Conservation (phyloP, 345 rosid species). For the Dimocarpus longan region DNA sequence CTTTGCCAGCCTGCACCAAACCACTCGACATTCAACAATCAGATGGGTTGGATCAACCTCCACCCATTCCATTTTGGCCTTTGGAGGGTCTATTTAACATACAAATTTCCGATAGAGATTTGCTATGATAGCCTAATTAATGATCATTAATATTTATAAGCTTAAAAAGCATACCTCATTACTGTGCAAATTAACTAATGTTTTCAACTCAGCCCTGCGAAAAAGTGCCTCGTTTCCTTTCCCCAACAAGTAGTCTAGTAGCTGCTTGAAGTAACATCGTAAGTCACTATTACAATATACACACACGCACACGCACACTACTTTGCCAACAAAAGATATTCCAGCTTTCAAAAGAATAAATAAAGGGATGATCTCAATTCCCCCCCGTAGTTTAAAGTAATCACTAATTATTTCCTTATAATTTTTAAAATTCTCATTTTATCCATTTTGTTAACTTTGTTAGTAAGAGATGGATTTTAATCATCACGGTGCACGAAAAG, state of each 20-base stretch:
- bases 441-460: too few relatives aligned
- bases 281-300: neutral
- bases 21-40: neutral
- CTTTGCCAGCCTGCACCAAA: slow-evolving; percentile 62
- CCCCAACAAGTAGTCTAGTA: slow-evolving; percentile 52
- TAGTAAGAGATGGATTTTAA: too few relatives aligned
- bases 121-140: neutral
- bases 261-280: slow-evolving; percentile 31
- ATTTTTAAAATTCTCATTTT: too few relatives aligned
- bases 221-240: slow-evolving; percentile 59
- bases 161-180: slow-evolving; percentile 49
- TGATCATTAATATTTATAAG: neutral
- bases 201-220: slow-evolving; percentile 67
- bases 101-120: neutral
- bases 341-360: neutral
- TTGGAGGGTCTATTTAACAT: too few relatives aligned
- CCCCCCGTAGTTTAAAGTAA: too few relatives aligned
- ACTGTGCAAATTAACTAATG: slow-evolving; percentile 63
- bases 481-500: too few relatives aligned
- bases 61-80: too few relatives aligned
- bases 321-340: neutral
- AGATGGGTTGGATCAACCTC: neutral
- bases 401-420: too few relatives aligned
- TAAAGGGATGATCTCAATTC: too few relatives aligned
- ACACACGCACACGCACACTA: neutral